These are phyloP conservation scores for Novymonas esmeraldas DNA, from an alignment of 208 protist species.

Conservation along the genomic window DNA sequence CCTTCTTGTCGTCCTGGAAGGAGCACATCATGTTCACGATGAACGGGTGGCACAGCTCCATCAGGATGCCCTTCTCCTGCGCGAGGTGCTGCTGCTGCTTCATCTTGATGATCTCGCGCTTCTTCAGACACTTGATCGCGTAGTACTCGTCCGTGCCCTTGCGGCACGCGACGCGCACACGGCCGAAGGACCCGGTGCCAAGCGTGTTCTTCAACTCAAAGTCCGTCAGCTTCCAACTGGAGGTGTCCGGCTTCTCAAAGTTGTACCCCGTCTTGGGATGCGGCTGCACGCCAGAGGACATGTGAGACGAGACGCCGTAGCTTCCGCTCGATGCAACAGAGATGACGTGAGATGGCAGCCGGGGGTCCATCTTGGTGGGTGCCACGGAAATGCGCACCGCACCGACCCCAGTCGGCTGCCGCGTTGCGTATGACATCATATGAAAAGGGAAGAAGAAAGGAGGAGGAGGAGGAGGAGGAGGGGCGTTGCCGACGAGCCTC, in stretches of 20 bases:
- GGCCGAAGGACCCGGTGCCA: conserved; percentile 93
- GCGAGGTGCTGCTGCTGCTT: conserved; percentile 87
- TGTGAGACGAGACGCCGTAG: too few species aligned
- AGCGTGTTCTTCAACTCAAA: conserved; percentile 89
- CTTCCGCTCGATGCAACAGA: not conserved
- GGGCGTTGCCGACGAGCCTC: not conserved
- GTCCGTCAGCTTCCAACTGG: conserved; percentile 79
- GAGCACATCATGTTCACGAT: conserved; percentile 94
- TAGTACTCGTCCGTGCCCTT: conserved; percentile 87
- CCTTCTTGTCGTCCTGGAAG: conserved; percentile 93
- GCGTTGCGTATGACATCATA: not conserved
- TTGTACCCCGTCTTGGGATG: not conserved
- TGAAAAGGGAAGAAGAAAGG: not conserved
- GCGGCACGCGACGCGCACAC: conserved; percentile 88
- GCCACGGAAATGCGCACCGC: conserved; percentile 5
- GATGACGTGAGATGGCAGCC: not conserved
- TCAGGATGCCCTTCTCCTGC: conserved; percentile 92
- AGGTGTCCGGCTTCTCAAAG: conserved; percentile 76
- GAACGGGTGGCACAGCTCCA: conserved; percentile 92
- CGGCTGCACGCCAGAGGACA: not conserved
- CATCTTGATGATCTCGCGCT: conserved; percentile 89
- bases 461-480: not conserved
- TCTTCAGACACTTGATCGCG: conserved; percentile 92
- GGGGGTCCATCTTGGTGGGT: not conserved
- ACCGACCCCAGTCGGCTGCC: not conserved